These are phyloP conservation scores for Neurospora africana DNA, from an alignment of 495 filamentous ascomycete species.

Conservation along the genomic window DNA sequence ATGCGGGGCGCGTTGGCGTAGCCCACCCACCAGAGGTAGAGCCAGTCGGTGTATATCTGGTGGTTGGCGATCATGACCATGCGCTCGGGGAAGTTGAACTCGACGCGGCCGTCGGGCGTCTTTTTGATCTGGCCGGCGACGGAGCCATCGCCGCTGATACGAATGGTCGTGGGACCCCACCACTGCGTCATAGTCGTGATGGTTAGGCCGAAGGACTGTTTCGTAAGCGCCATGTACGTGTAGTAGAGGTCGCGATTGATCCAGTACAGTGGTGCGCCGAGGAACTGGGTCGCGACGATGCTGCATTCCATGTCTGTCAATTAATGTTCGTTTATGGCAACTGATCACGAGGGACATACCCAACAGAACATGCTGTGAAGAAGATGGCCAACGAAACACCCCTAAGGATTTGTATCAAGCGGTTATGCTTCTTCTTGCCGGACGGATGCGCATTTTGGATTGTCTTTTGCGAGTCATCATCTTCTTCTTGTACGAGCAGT, in stretches of 20 bases:
- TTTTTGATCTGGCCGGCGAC: constrained; percentile 58
- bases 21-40: constrained; percentile 81
- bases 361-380: constrained; percentile 46
- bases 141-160: constrained; percentile 65
- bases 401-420: constrained; percentile 52
- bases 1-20: constrained; percentile 56
- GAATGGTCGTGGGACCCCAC: constrained; percentile 67
- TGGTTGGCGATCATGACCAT: constrained; percentile 78
- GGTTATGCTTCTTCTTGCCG: constrained; percentile 58
- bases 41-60: constrained; percentile 82
- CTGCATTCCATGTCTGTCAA: constrained; percentile 22
- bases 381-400: constrained; percentile 54
- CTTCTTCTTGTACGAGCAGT: not conserved
- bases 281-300: constrained; percentile 52
- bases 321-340: constrained; percentile 4
- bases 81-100: constrained; percentile 64
- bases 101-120: constrained; percentile 54
- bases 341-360: constrained; percentile 17
- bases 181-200: constrained; percentile 69
- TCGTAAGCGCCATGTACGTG: constrained; percentile 67
- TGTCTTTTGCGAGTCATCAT: not conserved
- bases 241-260: constrained; percentile 61
- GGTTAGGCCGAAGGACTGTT: constrained; percentile 63
- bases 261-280: constrained; percentile 61
- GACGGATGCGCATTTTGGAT: constrained; percentile 42